phyloP scores from a whole-genome alignment of 2,329 filamentous ascomycete species.

The Elsinoe necatrix region DNA sequence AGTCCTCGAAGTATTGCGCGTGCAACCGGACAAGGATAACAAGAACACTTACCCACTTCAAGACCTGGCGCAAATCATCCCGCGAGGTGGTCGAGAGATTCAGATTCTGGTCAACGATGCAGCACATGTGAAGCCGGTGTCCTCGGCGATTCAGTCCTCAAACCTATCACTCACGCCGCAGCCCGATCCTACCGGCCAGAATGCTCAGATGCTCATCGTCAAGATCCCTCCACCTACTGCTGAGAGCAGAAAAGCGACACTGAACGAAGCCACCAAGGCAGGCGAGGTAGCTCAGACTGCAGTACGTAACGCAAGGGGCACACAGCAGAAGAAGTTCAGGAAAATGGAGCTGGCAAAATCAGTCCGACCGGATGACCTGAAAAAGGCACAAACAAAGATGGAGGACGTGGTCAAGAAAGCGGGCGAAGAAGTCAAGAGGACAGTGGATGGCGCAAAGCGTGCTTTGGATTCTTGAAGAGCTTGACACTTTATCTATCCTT shows the following conservation, averaged over 20 bases:
- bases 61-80: constrained; percentile 59
- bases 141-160: constrained; percentile 45
- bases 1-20: constrained; percentile 51
- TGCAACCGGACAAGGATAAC: constrained; percentile 47
- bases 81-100: constrained; percentile 50
- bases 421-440: constrained; percentile 40
- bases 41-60: constrained; percentile 36
- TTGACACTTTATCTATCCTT: not conserved
- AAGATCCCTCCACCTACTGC: constrained; percentile 51
- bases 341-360: constrained; percentile 36
- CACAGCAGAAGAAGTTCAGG: constrained; percentile 42
- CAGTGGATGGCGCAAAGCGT: constrained; percentile 41
- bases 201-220: constrained; percentile 45
- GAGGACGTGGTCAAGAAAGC: constrained; percentile 45
- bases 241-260: constrained; percentile 40
- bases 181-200: constrained; percentile 40
- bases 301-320: constrained; percentile 37
- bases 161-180: constrained; percentile 44
- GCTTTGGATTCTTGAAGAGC: constrained; percentile 30
- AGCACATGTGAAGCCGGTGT: constrained; percentile 46
- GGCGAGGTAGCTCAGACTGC: constrained; percentile 35
- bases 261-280: constrained; percentile 34
- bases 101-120: constrained; percentile 56
- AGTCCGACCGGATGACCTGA: constrained; percentile 41
- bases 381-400: constrained; percentile 42